Evolutionary conservation across 108 stramenopile species (phyloP).

Genomic region (Craspedostauros australis): DNA sequence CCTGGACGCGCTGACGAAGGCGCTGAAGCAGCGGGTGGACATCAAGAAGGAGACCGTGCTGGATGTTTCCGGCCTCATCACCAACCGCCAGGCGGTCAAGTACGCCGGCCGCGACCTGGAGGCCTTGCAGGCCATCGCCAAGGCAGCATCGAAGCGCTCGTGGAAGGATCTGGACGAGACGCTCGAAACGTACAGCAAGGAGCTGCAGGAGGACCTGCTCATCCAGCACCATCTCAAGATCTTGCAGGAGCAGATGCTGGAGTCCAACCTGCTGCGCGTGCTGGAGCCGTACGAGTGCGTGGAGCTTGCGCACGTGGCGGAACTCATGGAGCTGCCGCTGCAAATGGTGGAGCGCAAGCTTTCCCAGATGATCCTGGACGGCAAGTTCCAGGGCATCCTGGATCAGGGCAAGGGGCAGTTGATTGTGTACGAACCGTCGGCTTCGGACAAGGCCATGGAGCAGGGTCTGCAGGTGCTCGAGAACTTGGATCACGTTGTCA

Average conservation of each 20-base stretch:
- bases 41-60: constrained; percentile 57
- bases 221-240: constrained; percentile 95
- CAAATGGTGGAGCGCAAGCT: constrained; percentile 91
- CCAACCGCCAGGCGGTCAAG: constrained; percentile 90
- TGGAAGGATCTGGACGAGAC: constrained; percentile 88
- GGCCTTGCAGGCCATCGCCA: constrained; percentile 92
- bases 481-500: constrained; percentile 89
- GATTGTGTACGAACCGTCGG: constrained; percentile 76
- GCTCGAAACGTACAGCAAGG: constrained; percentile 45
- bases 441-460: constrained; percentile 79
- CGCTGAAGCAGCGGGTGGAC: constrained; percentile 68
- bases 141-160: constrained; percentile 84
- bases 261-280: constrained; percentile 92
- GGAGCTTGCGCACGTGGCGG: constrained; percentile 92
- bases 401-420: constrained; percentile 98
- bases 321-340: constrained; percentile 88
- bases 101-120: constrained; percentile 92
- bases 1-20: constrained; percentile 75
- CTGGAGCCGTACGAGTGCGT: constrained; percentile 98
- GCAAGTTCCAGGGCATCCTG: constrained; percentile 92
- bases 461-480: constrained; percentile 87
- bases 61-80: constrained; percentile 74
- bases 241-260: constrained; percentile 93
- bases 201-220: constrained; percentile 84
- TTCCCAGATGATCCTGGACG: constrained; percentile 99